Evolutionary conservation across 2,329 filamentous ascomycete species (phyloP), one percentile per base, ranked within the genome.

Genomic region (Truncatella angustata): DNA sequence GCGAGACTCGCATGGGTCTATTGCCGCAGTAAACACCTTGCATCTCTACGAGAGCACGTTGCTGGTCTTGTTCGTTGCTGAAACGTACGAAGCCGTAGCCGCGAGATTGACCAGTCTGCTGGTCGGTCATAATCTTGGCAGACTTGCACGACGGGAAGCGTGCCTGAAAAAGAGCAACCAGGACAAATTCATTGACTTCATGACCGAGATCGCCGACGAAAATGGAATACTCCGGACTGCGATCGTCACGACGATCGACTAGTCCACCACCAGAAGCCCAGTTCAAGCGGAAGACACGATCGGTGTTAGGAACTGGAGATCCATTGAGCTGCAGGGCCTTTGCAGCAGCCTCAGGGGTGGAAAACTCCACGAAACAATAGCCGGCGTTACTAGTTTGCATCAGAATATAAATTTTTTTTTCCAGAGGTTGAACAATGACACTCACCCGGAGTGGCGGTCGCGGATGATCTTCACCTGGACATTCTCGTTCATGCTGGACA

Each of bases 401-500:
- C 37, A 70, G 14, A 7, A 34, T 4, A 34, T 14, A 1, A 43
- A 30, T 16, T 35, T 18, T n/a, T n/a, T n/a, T n/a, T n/a, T n/a
- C n/a, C n/a, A n/a, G n/a, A n/a, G n/a, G n/a, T n/a, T n/a, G n/a
- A 28, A 47, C 6, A 12, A 37, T 9, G 23, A 20, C 12, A 49
- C 77, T 51, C 73, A 96, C 91, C 93, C 94, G 68, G 93, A 97
- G 73, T 96, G 96, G 75, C 97, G 97, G 78, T 99, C 94, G 60
- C 94, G 90, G 66, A 99, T 99, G 82, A 99, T 96, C 84, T 99
- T 99, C 63, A 99, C 94, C 64, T 97, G 97, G 64, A 99, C 94
- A 58, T 86, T 86, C 74, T 97, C 94, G 61, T 89, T 91, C 76
- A 96, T 89, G 64, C 92, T 86, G 66, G 91, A 96, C 58, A 78